Conservation (phyloP, 805 yeast species). For the Kockiozyma suomiensis region DNA sequence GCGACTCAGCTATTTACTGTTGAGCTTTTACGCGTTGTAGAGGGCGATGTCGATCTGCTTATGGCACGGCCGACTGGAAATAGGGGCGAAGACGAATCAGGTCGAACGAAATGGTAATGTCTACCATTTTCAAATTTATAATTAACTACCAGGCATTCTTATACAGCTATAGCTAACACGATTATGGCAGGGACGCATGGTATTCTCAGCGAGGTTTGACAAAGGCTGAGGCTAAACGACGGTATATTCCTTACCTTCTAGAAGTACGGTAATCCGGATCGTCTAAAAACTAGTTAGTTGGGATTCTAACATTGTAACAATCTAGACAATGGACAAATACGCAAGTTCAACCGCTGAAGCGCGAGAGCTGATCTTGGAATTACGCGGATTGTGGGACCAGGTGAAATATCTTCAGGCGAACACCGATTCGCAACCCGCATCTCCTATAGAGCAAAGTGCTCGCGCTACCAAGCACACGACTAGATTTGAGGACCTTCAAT, state of each 20-base stretch:
- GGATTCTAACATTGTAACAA: no score
- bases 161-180: no score
- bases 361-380: slow-evolving; percentile 62
- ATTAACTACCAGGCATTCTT: no score
- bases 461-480: neutral
- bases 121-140: no score
- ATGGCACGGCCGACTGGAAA: slow-evolving; percentile 67
- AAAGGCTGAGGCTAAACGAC: slow-evolving; percentile 70
- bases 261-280: slow-evolving; percentile 43
- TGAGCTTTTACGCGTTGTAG: slow-evolving; percentile 38
- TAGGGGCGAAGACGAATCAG: slow-evolving; percentile 64
- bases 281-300: no score
- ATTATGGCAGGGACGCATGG: slow-evolving; percentile 70
- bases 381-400: slow-evolving; percentile 76
- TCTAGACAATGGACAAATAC: slow-evolving; percentile 65
- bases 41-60: slow-evolving; percentile 74
- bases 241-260: slow-evolving; percentile 67
- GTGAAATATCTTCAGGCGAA: slow-evolving; percentile 50
- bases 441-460: slow-evolving; percentile 6
- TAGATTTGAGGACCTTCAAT: neutral
- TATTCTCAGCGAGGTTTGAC: slow-evolving; percentile 67
- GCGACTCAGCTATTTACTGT: neutral
- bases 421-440: slow-evolving; percentile 13
- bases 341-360: slow-evolving; percentile 71
- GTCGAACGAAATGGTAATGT: slow-evolving; percentile 68